These are phyloP conservation scores for Yarrowia galli DNA, from an alignment of 1,139 yeast species.

Conservation along the genomic window DNA sequence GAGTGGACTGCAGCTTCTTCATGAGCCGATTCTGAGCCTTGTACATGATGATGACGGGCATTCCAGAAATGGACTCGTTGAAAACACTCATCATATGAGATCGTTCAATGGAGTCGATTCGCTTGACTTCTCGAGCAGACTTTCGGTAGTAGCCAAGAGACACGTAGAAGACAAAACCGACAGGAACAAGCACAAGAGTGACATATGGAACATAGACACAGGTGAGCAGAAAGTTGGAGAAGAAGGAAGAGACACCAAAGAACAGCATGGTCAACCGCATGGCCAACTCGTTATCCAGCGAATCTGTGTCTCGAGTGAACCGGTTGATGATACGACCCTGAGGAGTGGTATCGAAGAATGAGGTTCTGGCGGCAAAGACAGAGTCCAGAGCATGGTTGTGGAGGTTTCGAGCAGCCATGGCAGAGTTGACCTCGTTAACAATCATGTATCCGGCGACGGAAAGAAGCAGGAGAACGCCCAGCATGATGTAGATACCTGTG, in stretches of 20 bases:
- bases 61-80: constrained; percentile 73
- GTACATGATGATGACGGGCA: constrained; percentile 71
- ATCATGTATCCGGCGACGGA: constrained; percentile 36
- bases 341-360: constrained; percentile 62
- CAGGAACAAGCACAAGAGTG: constrained; percentile 45
- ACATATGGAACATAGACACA: constrained; percentile 49
- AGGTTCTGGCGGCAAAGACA: constrained; percentile 66
- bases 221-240: constrained; percentile 47
- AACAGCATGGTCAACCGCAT: constrained; percentile 45
- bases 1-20: constrained; percentile 55
- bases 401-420: constrained; percentile 44
- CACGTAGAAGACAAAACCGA: constrained; percentile 46
- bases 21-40: constrained; percentile 57
- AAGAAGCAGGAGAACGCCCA: constrained; percentile 45
- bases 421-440: constrained; percentile 44
- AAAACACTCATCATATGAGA: constrained; percentile 77
- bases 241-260: constrained; percentile 54
- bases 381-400: constrained; percentile 56
- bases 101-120: constrained; percentile 75
- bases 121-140: constrained; percentile 76
- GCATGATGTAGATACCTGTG: constrained; percentile 69
- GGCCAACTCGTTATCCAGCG: constrained; percentile 67
- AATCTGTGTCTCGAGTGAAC: constrained; percentile 81
- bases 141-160: constrained; percentile 61
- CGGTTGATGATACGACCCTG: constrained; percentile 64